Base-by-base conservation (phyloP, 2,329 filamentous ascomycete genomes). In the Aspergillus sp. region DNA sequence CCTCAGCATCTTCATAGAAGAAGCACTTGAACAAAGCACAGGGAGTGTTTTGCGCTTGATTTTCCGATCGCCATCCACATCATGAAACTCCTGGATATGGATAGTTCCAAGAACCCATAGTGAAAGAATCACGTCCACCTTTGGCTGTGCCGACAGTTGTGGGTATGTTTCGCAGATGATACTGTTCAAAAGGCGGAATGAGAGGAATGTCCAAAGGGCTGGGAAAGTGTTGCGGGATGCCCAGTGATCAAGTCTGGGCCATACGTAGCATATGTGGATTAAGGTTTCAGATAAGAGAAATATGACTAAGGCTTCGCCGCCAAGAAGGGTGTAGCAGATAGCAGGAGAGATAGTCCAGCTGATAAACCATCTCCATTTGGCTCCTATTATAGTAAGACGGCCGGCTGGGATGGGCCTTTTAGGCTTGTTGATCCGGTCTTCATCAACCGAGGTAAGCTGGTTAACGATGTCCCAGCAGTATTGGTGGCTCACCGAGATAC, bases 41-140 rank as follows among this genome's bases (percentile, higher is more conserved):
- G 61, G 42, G 2, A 62, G 50, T 10, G 61, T 60, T n/a, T 6
- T 41, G n/a, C 58, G 32, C 8, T 50, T 41, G 4, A 44, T 53
- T 8, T 32, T 49, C 8, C 42, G 49, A 21, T 62, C 61, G 1
- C 61, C 61, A n/a, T 62, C 61, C 3, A 56, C 17, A 39, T 62
- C 61, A 17, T 62, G 61, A 8, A 62, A 62, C n/a, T 62, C 61
- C 50, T 62, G 61, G 15, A 62, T 48, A 2, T 62, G 61, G 10
- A 60, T 27, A 3, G 60, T 62, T 19, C 38, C 7, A 8, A 54
- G 41, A 5, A 60, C 60, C 57, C 57, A 62, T 2, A 27, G 4
- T 0, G 60, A 38, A 1, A 60, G 58, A 3, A 57, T 5, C 3
- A 60, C 36, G 25, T 38, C 44, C 19, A 54, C 44, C 13, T 19